phyloP scores from a whole-genome alignment of 768 basidiomycete species.

The Pisolithus albus region DNA sequence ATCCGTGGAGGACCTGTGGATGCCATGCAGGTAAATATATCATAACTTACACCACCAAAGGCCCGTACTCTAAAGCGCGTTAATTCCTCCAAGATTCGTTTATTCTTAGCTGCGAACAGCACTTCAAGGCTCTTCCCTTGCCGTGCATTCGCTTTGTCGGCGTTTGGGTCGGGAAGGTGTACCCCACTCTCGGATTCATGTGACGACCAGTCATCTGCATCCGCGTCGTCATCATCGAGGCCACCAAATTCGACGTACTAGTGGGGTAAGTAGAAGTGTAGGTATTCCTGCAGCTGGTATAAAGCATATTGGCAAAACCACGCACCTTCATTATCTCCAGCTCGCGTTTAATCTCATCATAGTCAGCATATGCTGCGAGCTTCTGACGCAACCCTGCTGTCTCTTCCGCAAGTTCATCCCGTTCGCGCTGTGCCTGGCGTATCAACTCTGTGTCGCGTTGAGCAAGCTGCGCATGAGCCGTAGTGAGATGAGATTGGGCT shows the following conservation, averaged over 20 bases:
- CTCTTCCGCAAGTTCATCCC: slow-evolving; percentile 45
- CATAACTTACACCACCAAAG: too few species aligned
- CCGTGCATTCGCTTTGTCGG: slow-evolving; percentile 70
- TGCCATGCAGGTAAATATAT: not conserved
- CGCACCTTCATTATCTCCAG: slow-evolving; percentile 96
- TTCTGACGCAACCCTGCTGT: slow-evolving; percentile 60
- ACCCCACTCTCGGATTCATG: slow-evolving; percentile 44
- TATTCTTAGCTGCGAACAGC: slow-evolving; percentile 90
- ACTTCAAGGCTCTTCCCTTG: slow-evolving; percentile 82
- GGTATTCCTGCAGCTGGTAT: not conserved
- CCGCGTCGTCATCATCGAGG: slow-evolving; percentile 63
- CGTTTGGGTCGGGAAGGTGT: slow-evolving; percentile 83
- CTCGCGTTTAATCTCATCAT: slow-evolving; percentile 97
- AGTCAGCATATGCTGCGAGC: slow-evolving; percentile 72
- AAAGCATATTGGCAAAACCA: not conserved
- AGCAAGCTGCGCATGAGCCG: slow-evolving; percentile 14
- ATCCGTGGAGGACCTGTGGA: slow-evolving; percentile 69
- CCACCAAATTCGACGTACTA: slow-evolving; percentile 97
- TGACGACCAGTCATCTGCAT: slow-evolving; percentile 43
- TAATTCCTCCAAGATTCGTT: slow-evolving; percentile 84
- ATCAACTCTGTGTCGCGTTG: slow-evolving; percentile 9
- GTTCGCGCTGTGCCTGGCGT: slow-evolving; percentile 15
- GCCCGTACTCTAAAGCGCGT: slow-evolving; percentile 76
- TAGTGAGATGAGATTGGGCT: slow-evolving; percentile 15
- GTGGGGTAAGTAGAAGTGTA: not conserved